Evolutionary conservation across 2,329 filamentous ascomycete species (phyloP).

Genomic region (Phoma sp.): DNA sequence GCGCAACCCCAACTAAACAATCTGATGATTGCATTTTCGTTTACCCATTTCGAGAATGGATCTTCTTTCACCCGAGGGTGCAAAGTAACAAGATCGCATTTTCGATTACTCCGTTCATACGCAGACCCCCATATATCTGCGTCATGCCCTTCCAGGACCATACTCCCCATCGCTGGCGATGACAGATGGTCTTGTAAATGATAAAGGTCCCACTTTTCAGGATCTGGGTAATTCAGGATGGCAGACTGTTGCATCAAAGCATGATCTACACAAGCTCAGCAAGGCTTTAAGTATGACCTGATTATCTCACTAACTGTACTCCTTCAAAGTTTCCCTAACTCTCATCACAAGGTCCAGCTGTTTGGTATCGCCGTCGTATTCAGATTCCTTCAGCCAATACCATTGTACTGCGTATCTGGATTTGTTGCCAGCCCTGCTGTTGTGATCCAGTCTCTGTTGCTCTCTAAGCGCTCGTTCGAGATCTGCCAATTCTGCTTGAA

Average conservation of each 20-base stretch:
- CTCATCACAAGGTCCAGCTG: no score
- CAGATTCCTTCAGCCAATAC: no score
- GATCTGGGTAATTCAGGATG: slow-evolving; percentile 17
- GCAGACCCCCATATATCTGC: slow-evolving; percentile 1
- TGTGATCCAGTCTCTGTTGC: no score
- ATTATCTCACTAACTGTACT: background rate
- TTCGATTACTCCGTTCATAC: background rate
- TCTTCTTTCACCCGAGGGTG: slow-evolving; percentile 24
- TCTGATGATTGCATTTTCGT: slow-evolving; percentile 13
- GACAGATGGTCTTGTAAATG: slow-evolving; percentile 27
- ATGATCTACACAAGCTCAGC: no score
- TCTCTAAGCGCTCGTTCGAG: no score
- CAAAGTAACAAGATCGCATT: slow-evolving; percentile 10
- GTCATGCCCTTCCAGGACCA: slow-evolving; percentile 23
- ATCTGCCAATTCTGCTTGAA: no score
- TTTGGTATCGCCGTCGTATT: no score
- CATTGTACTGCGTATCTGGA: no score
- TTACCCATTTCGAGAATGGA: slow-evolving; percentile 27
- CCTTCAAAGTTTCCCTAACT: no score
- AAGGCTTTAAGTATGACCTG: no score
- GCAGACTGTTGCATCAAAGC: slow-evolving; percentile 12
- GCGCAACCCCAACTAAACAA: slow-evolving; percentile 19
- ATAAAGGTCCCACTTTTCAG: slow-evolving; percentile 21
- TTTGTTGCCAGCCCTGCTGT: no score
- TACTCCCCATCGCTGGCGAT: slow-evolving; percentile 9